Base-by-base conservation (phyloP, 306 rosid genomes). In the Cicer chorassanicum region DNA sequence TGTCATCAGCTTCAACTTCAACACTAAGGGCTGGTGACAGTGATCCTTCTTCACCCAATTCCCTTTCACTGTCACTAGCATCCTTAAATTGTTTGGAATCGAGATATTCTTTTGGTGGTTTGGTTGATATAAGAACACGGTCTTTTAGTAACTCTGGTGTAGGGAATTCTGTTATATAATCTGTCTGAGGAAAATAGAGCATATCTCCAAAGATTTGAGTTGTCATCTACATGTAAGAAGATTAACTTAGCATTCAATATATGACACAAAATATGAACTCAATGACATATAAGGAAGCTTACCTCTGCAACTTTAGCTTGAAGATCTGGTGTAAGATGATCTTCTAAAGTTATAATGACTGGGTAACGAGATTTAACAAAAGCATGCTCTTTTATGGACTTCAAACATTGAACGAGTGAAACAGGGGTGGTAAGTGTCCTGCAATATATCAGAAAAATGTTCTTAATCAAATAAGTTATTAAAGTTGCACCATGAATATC, bases 351-450 rank as follows among this genome's bases (percentile, higher is more conserved):
- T 40, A 93, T 89, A 41, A 93, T 83, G 73, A 93, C 86, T 0
- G 98, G 98, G 80, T 91, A 93, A 4, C 84, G 84, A 72, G 98
- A 91, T 61, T 75, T 84, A 68, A 72, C 90, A 86, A 93, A 93
- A 55, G 98, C 98, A 84, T 89, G 74, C 64, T 93, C 89, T 76
- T 83, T 88, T 54, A 93, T 93, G 73, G 96, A 91, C 86, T 72
- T 86, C 90, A 91, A 89, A 81, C 98, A 93, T 78, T 88, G 87
- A 64, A 73, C 9, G 56, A 93, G 89, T 65, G 92, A 75, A 77
- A 91, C 97, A 4, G 98, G 98, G 82, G 89, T 18, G 12, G 98
- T 93, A 72, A 93, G 87, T 21, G 97, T 93, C 86, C 98, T 93
- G 79, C 84, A 84, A 60, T 9, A 54, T 76, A 53, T 81, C 13